phyloP scores from a whole-genome alignment of 1,284 basidiomycete genomes.

The Papiliotrema laurentii region DNA sequence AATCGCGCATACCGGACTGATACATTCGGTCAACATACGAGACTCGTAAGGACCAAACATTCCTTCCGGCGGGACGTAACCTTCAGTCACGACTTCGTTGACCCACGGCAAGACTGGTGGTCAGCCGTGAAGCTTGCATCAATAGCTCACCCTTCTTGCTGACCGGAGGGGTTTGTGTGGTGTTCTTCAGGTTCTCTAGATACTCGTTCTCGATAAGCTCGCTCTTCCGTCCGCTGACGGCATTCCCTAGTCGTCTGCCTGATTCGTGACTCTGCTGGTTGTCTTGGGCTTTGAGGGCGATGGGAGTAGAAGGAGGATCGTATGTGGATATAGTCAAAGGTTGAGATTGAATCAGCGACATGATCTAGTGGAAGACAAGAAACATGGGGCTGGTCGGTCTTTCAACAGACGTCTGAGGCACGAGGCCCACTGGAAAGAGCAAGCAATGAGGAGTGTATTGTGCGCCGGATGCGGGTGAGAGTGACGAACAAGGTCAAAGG shows the following conservation, averaged over 20 bases:
- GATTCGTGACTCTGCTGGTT: too few species aligned
- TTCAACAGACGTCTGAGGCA: neutral
- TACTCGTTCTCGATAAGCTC: neutral
- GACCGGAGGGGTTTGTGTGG: conserved; percentile 16
- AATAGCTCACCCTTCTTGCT: conserved; percentile 21
- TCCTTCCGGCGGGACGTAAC: conserved; percentile 24
- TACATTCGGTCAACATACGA: conserved; percentile 16
- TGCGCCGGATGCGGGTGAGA: neutral
- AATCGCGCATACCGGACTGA: neutral
- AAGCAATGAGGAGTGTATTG: neutral
- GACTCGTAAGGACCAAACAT: conserved; percentile 42
- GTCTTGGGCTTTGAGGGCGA: conserved; percentile 9
- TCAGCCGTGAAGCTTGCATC: conserved; percentile 1
- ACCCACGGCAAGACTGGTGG: conserved; percentile 38
- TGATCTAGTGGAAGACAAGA: neutral
- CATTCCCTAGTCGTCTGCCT: too few species aligned
- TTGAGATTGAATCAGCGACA: conserved; percentile 25
- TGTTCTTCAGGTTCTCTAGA: neutral
- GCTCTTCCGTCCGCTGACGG: neutral
- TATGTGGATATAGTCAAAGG: conserved; percentile 26
- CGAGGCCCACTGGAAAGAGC: too few species aligned
- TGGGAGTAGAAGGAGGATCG: conserved; percentile 27
- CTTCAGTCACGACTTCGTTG: conserved; percentile 17
- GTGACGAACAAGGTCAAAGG: too few species aligned
- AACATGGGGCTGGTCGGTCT: neutral